Base-by-base conservation (phyloP, 768 basidiomycete species). In the Mycena olivaceomarginata region DNA sequence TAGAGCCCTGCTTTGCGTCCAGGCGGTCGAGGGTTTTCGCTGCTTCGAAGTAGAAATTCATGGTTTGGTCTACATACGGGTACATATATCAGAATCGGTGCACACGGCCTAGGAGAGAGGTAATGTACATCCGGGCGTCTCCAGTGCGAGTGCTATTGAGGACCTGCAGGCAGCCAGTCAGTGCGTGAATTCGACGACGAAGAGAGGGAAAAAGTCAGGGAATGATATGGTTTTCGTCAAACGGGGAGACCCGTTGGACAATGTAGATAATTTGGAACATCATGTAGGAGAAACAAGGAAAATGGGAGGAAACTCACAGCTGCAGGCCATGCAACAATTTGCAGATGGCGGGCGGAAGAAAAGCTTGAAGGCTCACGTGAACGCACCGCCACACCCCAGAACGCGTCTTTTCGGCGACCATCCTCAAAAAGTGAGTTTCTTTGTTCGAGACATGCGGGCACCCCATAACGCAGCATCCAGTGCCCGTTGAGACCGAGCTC, bases 41-140 rank as follows among this genome's bases (percentile, higher is more conserved):
- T 79, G 97, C 96, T 84, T 96, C 94, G 88, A 97, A 97, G 88
- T 98, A 98, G 88, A 98, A 97, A 89, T 98, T 98, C 97, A 98
- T 98, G 85, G 83, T 68, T 83, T 31, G 31, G 31, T 31, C 83
- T 84, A 83, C 83, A 83, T 84, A 86, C 80, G 84, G 79, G 63
- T 70, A 82, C 78, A 59, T 74, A 79, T 69, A 83, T 75, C 67
- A 84, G 80, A 64, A 69, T 72, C 68, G 65, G 70, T 77, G 51
- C 37, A 77, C 67, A 67, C 67, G 68, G 69, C 48, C 63, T 31
- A 31, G 46, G 69, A 56, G 59, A n/a, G 39, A 69, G 60, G 20
- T 46, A 37, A 64, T 59, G 62, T 53, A 75, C 74, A 57, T 60
- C 16, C 57, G 16, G 9, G 48, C 37, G 31, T 31, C 45, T 43